Evolutionary conservation across 2,329 filamentous ascomycete genomes (phyloP), one percentile per base, ranked within the genome.

Genomic region (Cadophora malorum): DNA sequence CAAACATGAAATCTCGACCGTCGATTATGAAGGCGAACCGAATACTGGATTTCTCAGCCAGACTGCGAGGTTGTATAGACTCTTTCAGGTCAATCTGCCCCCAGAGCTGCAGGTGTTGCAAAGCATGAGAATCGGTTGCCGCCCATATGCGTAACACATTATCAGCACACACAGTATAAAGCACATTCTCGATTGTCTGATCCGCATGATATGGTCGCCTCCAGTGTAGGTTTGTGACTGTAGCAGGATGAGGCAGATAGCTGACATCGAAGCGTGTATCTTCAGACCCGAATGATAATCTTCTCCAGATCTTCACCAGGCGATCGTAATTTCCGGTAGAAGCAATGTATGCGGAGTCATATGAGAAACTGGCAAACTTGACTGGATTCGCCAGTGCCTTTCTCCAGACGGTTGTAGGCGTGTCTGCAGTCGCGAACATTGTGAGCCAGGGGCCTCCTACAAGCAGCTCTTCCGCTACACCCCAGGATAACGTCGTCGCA

Each of bases 221-320:
- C 96, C 96, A 99, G 77, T 95, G 90, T 68, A 97, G 81, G 68
- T 88, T 89, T 3, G 92, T 95, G n/a, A 99, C 89, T 0, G 90
- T 81, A 31, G 87, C 84, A 0, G 93, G 92, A 78, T 99, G 96
- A n/a, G 89, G 84, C 1, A 99, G 87, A 79, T 98, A 98, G 33
- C 90, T 90, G 74, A 97, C 90, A 75, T 98, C 95, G 79, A 98
- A 98, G 66, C 91, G 86, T 49, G 93, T 91, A 73, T 96, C 91
- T 67, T 93, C 90, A 0, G 88, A 86, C 16, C 93, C 93, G 77
- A 95, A 97, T 9, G 91, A 91, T 28, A 97, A 82, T 64, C 95
- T 87, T 71, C 94, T 88, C 96, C 96, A 99, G 74, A 98, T 87
- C 80, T 99, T 98, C 72, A 97, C 89, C 23, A 98, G 82, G 63